Conservation (phyloP, 768 basidiomycete species). For the Leccinellum luteum region DNA sequence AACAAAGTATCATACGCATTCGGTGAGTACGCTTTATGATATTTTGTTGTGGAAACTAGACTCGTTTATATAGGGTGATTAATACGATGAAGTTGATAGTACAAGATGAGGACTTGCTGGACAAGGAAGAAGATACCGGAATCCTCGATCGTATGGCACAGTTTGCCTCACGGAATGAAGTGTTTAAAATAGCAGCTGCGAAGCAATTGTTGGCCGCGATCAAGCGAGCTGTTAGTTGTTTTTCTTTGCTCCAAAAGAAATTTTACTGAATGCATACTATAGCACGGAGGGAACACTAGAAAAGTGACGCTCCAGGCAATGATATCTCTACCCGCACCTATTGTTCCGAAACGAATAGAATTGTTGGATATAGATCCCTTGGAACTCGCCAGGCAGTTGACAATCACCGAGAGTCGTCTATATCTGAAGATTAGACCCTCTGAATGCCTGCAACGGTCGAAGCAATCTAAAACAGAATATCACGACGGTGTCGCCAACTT, state of each 20-base stretch:
- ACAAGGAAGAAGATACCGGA: conserved; percentile 51
- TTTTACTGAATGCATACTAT: conserved; percentile 2
- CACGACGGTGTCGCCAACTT: conserved; percentile 55
- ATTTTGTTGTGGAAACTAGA: background rate
- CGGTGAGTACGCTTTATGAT: conserved; percentile 40
- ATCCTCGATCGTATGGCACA: conserved; percentile 52
- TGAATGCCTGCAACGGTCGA: conserved; percentile 60
- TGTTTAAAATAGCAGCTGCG: conserved; percentile 40
- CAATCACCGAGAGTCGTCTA: conserved; percentile 58
- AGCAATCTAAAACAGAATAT: conserved; percentile 41
- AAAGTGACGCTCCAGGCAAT: conserved; percentile 35
- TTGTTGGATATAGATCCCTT: conserved; percentile 60
- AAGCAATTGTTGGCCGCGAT: conserved; percentile 49
- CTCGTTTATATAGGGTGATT: conserved; percentile 44
- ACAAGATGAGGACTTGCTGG: conserved; percentile 51
- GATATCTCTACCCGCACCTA: conserved; percentile 49
- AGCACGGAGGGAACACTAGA: conserved; percentile 34
- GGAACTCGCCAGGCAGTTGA: conserved; percentile 67
- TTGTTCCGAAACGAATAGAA: conserved; percentile 46
- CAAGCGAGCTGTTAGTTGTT: conserved; percentile 46
- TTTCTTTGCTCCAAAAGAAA: background rate
- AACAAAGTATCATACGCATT: conserved; percentile 57
- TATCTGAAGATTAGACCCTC: conserved; percentile 58
- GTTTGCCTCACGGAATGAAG: conserved; percentile 47
- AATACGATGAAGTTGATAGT: conserved; percentile 65